Base-by-base conservation (phyloP, 2,329 filamentous ascomycete genomes). In the Neonectria neomacrospora region DNA sequence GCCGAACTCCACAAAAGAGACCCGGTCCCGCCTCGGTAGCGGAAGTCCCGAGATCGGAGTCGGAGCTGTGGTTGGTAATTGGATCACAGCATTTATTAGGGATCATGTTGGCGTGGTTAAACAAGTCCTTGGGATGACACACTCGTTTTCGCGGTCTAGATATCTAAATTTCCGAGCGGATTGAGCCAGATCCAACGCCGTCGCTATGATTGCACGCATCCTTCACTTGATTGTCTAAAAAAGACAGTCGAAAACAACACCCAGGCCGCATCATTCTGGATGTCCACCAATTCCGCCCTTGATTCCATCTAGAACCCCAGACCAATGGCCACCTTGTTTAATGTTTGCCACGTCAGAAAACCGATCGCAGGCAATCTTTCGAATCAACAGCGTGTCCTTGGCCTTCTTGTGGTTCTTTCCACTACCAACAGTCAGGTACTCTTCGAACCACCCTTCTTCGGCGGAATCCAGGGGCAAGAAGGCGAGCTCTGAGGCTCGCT, bases 361-460 rank as follows among this genome's bases (percentile, higher is more conserved):
- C 60, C 83, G 87, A 12, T 91, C 90, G 11, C 85, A 89, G 1
- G 90, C 88, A 65, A 96, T 88, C 65, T 85, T 87, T 69, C 91
- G 87, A 84, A 94, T 90, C 69, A 93, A 83, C 1, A 94, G 81
- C 0, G 91, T 92, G 71, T 95, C 92, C 73, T 87, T 90, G 3
- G 91, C 88, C 23, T 86, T 87, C 66, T 85, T 87, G 8, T 91
- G 79, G 44, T 81, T 84, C 71, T 87, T 88, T 2, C 91, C 91
- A 47, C 88, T 87, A 11, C 91, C 90, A 5, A 82, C 80, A 0
- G 87, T 82, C 39, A 96, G 80, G 61, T 86, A 90, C 26, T 90
- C 86, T 68, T 90, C 88, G 65, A 96, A 88, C 90, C 91, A 95
- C 5, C 74, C 75, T 74, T 94, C 91, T 74, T 97, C 93, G 18